Evolutionary conservation across 495 filamentous ascomycete genomes (phyloP).

Genomic region (Penicillium paxilli): DNA sequence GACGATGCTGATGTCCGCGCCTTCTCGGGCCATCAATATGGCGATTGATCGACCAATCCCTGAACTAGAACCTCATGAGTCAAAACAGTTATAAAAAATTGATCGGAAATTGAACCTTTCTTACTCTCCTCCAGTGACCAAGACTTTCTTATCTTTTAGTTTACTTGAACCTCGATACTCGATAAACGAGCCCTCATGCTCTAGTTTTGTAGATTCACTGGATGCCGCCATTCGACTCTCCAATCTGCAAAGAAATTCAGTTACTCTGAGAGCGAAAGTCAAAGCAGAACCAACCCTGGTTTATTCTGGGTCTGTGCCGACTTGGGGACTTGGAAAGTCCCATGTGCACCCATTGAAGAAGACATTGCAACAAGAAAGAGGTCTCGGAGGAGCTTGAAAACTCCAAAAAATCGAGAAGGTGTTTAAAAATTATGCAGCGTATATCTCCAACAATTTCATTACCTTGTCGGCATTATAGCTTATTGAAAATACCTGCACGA

Average conservation of each 20-base stretch:
- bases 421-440: too few species aligned
- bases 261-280: not conserved
- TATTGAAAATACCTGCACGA: too few species aligned
- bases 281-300: slow-evolving; percentile 5
- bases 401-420: not conserved
- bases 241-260: slow-evolving; percentile 12
- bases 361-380: slow-evolving; percentile 8
- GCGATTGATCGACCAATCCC: slow-evolving; percentile 55
- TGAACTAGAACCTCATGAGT: slow-evolving; percentile 27
- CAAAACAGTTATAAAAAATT: not conserved
- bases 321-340: slow-evolving; percentile 23
- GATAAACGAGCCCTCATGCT: slow-evolving; percentile 24
- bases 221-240: slow-evolving; percentile 21
- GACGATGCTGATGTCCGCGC: slow-evolving; percentile 51
- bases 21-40: slow-evolving; percentile 55
- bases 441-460: too few species aligned
- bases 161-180: slow-evolving; percentile 47
- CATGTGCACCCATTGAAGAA: slow-evolving; percentile 22
- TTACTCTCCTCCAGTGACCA: slow-evolving; percentile 58
- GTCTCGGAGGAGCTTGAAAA: not conserved
- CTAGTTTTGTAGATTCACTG: slow-evolving; percentile 32
- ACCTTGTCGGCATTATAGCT: too few species aligned
- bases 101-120: not conserved
- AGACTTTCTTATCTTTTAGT: slow-evolving; percentile 44
- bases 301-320: slow-evolving; percentile 25